These are phyloP conservation scores for Pleurozium schreberi DNA, from an alignment of 225 moss, liverwort and hornwort species.

Conservation along the genomic window DNA sequence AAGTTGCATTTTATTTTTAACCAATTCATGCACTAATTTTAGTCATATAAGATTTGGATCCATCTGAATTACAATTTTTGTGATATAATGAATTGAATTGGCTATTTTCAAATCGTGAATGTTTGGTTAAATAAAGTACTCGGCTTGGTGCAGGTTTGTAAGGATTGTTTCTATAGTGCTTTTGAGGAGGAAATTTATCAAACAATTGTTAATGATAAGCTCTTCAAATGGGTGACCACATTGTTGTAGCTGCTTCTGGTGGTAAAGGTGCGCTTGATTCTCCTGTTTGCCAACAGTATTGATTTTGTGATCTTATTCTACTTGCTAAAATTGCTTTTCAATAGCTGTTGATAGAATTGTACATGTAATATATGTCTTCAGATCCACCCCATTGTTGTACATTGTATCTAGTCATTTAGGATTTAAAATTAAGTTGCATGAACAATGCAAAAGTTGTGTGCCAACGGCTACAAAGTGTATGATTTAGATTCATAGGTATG, in stretches of 20 bases:
- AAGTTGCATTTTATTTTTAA: background rate
- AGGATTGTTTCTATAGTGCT: slow-evolving; percentile 74
- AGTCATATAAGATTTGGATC: background rate
- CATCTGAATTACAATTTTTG: background rate
- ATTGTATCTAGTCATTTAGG: background rate
- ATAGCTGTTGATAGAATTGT: background rate
- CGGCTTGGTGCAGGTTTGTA: slow-evolving; percentile 39
- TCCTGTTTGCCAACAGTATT: background rate
- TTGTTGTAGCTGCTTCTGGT: slow-evolving; percentile 95
- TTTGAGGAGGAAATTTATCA: slow-evolving; percentile 94
- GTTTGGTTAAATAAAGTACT: background rate
- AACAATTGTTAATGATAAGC: slow-evolving; percentile 71
- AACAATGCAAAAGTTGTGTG: background rate
- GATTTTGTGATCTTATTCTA: background rate
- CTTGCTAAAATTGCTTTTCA: background rate
- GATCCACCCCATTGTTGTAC: background rate
- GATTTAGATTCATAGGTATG: background rate
- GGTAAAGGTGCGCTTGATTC: slow-evolving; percentile 64
- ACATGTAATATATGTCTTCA: background rate
- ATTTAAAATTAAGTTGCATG: background rate
- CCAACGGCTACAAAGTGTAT: background rate
- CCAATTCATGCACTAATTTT: background rate
- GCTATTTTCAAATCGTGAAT: background rate
- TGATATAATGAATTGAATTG: background rate
- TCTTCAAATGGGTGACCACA: slow-evolving; percentile 83